Conservation (phyloP, 352 stramenopile species). For the Thalassiosira exigua region DNA sequence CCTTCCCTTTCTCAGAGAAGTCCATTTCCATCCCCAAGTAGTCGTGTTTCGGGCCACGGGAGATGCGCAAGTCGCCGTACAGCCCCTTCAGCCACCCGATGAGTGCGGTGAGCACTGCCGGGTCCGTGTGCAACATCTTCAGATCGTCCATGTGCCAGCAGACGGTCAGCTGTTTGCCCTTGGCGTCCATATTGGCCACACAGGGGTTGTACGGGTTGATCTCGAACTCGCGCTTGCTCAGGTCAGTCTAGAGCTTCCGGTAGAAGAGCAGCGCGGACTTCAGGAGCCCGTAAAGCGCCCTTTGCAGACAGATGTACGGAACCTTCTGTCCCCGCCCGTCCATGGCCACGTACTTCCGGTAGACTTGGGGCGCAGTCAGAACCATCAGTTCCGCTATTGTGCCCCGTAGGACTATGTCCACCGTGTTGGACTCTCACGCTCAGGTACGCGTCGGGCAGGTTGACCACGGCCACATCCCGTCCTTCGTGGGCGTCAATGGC, state of each 20-base stretch:
- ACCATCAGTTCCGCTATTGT: constrained; percentile 37
- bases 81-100: constrained; percentile 17
- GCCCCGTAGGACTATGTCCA: constrained; percentile 37
- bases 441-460: constrained; percentile 49
- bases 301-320: constrained; percentile 52
- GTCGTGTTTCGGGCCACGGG: constrained; percentile 35
- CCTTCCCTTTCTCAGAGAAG: constrained; percentile 11
- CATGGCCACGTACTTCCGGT: constrained; percentile 42
- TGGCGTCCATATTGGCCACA: constrained; percentile 35
- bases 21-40: constrained; percentile 53
- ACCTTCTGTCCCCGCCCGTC: constrained; percentile 33
- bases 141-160: no score
- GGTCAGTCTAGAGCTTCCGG: background rate
- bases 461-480: constrained; percentile 33
- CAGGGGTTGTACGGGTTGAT: constrained; percentile 49
- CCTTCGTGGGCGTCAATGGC: constrained; percentile 49
- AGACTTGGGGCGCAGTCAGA: constrained; percentile 19
- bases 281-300: constrained; percentile 59
- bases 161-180: constrained; percentile 20
- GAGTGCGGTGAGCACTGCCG: constrained; percentile 22
- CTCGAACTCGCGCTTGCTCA: constrained; percentile 29
- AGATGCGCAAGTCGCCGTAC: constrained; percentile 32
- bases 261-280: constrained; percentile 43
- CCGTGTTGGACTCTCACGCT: constrained; percentile 29
- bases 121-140: constrained; percentile 53